These are phyloP conservation scores for Aspergillus quadrilineatus DNA, from an alignment of 2,329 filamentous ascomycete species.

Conservation along the genomic window DNA sequence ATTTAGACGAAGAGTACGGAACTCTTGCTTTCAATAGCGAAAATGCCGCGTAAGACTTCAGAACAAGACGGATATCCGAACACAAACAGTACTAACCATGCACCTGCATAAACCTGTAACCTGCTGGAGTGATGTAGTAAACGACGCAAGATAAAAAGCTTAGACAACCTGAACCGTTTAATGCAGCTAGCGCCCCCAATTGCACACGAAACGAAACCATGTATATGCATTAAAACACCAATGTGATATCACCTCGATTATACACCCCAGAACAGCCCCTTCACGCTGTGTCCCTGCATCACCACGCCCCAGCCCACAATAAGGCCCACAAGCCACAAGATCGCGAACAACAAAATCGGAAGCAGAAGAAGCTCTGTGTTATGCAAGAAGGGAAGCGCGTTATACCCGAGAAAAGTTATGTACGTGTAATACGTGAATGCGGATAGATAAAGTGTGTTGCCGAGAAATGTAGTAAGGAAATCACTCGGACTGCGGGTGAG, in stretches of 20 bases:
- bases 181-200: constrained; percentile 28
- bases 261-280: constrained; percentile 47
- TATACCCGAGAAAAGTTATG: constrained; percentile 68
- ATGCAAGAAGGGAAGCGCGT: constrained; percentile 65
- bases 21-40: neutral
- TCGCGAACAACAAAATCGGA: constrained; percentile 59
- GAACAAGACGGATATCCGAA: neutral
- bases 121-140: neutral
- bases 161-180: neutral
- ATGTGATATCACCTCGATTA: constrained; percentile 10
- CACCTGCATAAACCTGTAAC: neutral
- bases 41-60: neutral
- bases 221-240: neutral
- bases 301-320: constrained; percentile 49
- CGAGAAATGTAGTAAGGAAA: constrained; percentile 55
- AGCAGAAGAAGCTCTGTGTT: constrained; percentile 65
- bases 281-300: constrained; percentile 43
- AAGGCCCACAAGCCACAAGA: constrained; percentile 58
- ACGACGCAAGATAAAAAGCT: neutral
- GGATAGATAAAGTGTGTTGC: constrained; percentile 66
- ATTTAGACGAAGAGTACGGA: too few relatives aligned
- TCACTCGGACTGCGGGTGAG: constrained; percentile 44
- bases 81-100: neutral
- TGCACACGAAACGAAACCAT: constrained; percentile 1
- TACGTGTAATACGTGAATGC: constrained; percentile 66